Percentiles rank a stretch among this genome's conserved stretches.
Evolutionary conservation across 495 filamentous ascomycete species (phyloP).

Genomic region (Penicillium paxilli): DNA sequence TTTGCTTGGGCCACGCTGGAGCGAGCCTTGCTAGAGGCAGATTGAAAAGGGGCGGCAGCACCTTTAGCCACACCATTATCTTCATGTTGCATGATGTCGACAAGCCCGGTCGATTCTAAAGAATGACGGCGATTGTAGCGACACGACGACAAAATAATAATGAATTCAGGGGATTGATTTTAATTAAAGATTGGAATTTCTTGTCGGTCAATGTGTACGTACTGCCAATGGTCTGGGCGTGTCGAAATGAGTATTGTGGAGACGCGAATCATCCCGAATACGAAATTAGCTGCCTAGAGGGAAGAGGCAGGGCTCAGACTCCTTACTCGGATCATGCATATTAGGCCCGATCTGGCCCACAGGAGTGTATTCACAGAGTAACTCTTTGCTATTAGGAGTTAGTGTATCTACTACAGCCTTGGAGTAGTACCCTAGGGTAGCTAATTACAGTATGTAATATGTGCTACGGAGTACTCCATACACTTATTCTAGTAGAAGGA

Average conservation of each 20-base stretch:
- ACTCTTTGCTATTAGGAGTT: too few species aligned
- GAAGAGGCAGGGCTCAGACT: not conserved
- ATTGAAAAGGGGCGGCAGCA: constrained; percentile 4
- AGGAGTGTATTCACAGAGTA: too few species aligned
- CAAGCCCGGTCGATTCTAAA: not conserved
- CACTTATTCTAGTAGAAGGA: too few species aligned
- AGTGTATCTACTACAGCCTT: too few species aligned
- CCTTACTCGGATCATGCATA: not conserved
- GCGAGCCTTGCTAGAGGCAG: constrained; percentile 2
- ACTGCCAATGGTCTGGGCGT: not conserved
- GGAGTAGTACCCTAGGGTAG: too few species aligned
- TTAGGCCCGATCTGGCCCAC: too few species aligned
- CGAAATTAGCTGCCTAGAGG: not conserved
- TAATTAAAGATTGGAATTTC: not conserved
- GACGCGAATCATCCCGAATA: not conserved
- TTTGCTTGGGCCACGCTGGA: constrained; percentile 3
- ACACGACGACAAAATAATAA: not conserved
- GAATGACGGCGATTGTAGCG: too few species aligned
- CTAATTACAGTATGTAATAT: too few species aligned
- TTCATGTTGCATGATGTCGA: constrained; percentile 7
- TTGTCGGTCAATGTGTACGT: not conserved
- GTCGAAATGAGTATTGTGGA: not conserved
- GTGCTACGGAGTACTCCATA: too few species aligned
- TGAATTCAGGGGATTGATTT: not conserved
- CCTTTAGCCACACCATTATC: constrained; percentile 3